These are phyloP conservation scores for Asterochloris sp. DNA, from an alignment of 139 green algal species.

Conservation along the genomic window DNA sequence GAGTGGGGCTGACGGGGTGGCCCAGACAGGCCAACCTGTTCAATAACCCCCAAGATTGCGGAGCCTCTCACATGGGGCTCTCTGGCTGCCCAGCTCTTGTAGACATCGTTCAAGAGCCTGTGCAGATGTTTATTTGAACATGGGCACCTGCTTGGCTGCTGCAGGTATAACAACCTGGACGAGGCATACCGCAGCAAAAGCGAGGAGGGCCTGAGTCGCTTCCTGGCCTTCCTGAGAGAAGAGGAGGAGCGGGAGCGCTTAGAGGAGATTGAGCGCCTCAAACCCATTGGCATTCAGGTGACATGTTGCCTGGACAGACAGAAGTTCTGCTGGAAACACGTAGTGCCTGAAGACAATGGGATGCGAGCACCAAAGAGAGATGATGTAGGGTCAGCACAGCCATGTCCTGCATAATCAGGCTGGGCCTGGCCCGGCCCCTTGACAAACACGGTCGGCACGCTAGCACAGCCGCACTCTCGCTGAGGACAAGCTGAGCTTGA, in stretches of 20 bases:
- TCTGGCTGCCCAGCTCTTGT: neutral
- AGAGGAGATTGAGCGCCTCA: conserved; percentile 83
- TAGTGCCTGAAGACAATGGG: no score
- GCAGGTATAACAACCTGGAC: conserved; percentile 77
- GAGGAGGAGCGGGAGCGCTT: conserved; percentile 78
- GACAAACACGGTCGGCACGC: no score
- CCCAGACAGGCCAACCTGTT: no score
- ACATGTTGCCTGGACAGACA: no score
- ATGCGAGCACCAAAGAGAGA: no score
- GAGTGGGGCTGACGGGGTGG: no score
- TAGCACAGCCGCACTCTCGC: no score
- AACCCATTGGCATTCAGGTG: conserved; percentile 72
- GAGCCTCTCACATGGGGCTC: neutral
- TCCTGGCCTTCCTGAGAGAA: conserved; percentile 79
- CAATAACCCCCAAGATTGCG: neutral
- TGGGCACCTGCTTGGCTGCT: neutral
- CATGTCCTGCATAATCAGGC: no score
- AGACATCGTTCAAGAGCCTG: neutral
- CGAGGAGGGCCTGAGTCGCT: conserved; percentile 70
- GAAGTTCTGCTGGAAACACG: no score
- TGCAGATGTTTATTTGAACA: neutral
- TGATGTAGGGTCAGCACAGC: no score
- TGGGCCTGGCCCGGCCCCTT: no score
- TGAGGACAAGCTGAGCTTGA: no score
- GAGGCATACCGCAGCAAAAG: conserved; percentile 61